phyloP scores from a whole-genome alignment of 225 moss, liverwort and hornwort species.

The Lunularia cruciata region DNA sequence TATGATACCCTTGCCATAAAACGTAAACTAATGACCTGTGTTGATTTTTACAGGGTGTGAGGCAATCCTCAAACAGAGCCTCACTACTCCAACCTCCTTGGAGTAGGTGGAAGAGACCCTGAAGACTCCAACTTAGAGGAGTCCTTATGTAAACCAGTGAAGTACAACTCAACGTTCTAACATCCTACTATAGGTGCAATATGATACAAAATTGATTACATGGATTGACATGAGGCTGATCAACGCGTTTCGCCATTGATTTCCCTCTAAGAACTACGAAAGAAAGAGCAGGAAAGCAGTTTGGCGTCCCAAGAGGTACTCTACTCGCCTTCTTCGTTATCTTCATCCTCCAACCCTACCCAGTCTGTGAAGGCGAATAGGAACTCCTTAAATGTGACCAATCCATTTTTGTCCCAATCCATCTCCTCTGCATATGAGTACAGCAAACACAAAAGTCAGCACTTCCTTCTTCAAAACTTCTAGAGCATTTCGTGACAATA shows the following conservation, averaged over 20 bases:
- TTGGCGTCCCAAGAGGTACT: background rate
- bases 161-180: background rate
- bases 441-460: background rate
- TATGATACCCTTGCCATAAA: background rate
- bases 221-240: background rate
- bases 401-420: conserved; percentile 73
- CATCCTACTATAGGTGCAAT: background rate
- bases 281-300: background rate
- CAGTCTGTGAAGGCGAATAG: conserved; percentile 73
- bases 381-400: conserved; percentile 71
- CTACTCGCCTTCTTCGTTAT: conserved; percentile 29
- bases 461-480: no score
- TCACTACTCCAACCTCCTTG: background rate
- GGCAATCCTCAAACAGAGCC: background rate
- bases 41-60: conserved; percentile 3
- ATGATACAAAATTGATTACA: conserved; percentile 2
- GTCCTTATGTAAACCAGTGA: background rate
- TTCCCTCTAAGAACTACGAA: background rate
- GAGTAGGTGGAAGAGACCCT: no score
- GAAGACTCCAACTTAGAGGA: background rate
- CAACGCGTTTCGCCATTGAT: background rate
- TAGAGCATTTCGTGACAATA: no score
- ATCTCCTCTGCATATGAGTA: conserved; percentile 57
- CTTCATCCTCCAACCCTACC: conserved; percentile 64
- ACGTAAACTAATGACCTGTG: no score